These are phyloP conservation scores for Golubevia sp. DNA, from an alignment of 1,284 basidiomycete species.

Conservation along the genomic window DNA sequence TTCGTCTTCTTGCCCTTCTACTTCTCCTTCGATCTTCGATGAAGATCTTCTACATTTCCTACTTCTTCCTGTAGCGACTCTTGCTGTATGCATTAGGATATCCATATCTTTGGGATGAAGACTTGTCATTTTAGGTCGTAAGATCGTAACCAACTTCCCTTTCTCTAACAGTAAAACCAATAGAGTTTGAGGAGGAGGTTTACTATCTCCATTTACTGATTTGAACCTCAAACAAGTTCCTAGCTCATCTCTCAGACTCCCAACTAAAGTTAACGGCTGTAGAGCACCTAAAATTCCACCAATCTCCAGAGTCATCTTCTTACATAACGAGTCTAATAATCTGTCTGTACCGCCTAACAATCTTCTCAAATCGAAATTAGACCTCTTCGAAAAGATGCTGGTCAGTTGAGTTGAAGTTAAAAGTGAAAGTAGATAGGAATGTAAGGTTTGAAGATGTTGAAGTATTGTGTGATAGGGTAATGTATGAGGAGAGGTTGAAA, in stretches of 20 bases:
- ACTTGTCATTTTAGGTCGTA: conserved; percentile 35
- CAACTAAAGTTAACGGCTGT: too few species aligned
- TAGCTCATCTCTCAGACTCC: too few species aligned
- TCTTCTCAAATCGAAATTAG: conserved; percentile 46
- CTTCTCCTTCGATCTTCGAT: too few species aligned
- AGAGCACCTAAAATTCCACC: too few species aligned
- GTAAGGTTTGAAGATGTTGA: conserved; percentile 44
- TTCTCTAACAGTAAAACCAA: conserved; percentile 41
- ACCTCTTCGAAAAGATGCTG: conserved; percentile 34
- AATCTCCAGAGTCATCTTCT: too few species aligned
- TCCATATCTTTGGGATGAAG: conserved; percentile 47
- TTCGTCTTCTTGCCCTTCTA: too few species aligned
- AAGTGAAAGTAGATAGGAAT: conserved; percentile 45
- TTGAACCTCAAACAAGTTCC: too few species aligned
- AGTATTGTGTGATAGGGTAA: too few species aligned
- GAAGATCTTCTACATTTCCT: too few species aligned
- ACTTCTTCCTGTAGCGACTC: too few species aligned
- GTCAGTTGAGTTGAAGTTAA: conserved; percentile 40
- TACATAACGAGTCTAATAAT: conserved; percentile 15
- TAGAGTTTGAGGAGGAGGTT: conserved; percentile 8
- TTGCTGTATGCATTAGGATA: conserved; percentile 38
- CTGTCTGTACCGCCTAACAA: conserved; percentile 39
- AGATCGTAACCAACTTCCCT: conserved; percentile 34
- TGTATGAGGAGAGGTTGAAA: conserved; percentile 6
- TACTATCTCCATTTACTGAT: too few species aligned